Percentiles rank a stretch among this genome's conserved stretches.
Evolutionary conservation across 495 filamentous ascomycete species (phyloP).

Genomic region (Pyrenula aspistea): DNA sequence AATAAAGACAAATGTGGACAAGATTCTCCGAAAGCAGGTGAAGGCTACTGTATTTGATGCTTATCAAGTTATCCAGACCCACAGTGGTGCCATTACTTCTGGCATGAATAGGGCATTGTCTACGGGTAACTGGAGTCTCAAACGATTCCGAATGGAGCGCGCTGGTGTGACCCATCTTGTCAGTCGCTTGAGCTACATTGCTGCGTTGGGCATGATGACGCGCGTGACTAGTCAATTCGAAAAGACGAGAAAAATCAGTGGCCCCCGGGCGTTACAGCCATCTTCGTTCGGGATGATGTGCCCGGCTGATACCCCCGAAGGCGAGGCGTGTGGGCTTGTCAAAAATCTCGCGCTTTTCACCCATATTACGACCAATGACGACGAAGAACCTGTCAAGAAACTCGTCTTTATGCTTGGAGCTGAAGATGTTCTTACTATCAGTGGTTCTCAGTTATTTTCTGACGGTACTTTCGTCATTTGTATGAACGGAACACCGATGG

Average conservation of each 20-base stretch:
- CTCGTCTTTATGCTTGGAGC: constrained; percentile 68
- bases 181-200: constrained; percentile 90
- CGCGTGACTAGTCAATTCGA: constrained; percentile 97
- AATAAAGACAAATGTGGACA: constrained; percentile 84
- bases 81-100: constrained; percentile 69
- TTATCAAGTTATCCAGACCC: constrained; percentile 57
- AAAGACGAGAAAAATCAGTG: constrained; percentile 91
- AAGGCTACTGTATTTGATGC: constrained; percentile 81
- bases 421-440: constrained; percentile 59
- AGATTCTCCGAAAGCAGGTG: constrained; percentile 81
- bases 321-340: constrained; percentile 92
- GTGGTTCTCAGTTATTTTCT: constrained; percentile 72
- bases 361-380: constrained; percentile 92
- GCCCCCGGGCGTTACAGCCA: constrained; percentile 87
- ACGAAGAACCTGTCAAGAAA: constrained; percentile 75
- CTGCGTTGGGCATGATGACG: constrained; percentile 99
- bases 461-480: constrained; percentile 82
- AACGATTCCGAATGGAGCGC: constrained; percentile 96
- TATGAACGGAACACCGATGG: constrained; percentile 87
- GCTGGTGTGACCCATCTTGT: constrained; percentile 95
- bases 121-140: constrained; percentile 94
- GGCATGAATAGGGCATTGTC: constrained; percentile 91
- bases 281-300: constrained; percentile 98
- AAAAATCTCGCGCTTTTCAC: constrained; percentile 99
- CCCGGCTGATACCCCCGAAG: constrained; percentile 93